Evolutionary conservation across 805 yeast species (phyloP), one percentile per base, ranked within the genome.

Genomic region (Maudiozyma pseudohumilis): DNA sequence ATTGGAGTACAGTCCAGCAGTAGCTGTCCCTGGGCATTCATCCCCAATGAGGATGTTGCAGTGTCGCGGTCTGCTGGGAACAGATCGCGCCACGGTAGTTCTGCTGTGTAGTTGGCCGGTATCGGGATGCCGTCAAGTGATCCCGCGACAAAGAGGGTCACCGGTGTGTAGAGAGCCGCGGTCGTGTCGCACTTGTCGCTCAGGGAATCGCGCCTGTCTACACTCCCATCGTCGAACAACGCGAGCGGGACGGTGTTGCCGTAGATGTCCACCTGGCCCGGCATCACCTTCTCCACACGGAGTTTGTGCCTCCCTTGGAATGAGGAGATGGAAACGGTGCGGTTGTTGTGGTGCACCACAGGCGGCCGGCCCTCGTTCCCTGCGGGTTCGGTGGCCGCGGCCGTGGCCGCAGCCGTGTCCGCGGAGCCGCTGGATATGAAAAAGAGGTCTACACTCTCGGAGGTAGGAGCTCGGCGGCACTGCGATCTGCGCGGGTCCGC

Each of bases 1-100:
- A 56, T 41, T 11, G 61, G 61, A 2, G 49, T 43, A 26, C 55
- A 44, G n/a, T 49, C 49, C 6, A 56, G 25, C 39, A 53, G 40
- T 17, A 57, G 33, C 42, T 55, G 57, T 16, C 44, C 24, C 12
- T 44, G 19, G n/a, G 20, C 23, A 34, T 55, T 57, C 19, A 39
- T 32, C 3, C 55, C 56, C 27, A 51, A 32, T 32, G 32, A 36
- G n/a, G 15, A 23, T 20, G 19, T 11, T 20, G 22, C 20, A 3
- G 16, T 13, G 8, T 12, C 4, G n/a, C 18, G 25, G 12, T 19
- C 32, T 6, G 12, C 18, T 3, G 13, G 13, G 30, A 34, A 33
- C 22, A 32, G 10, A 17, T 28, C 26, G n/a, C 23, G 16, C 2
- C n/a, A 27, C 26, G 21, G 31, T 20, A 38, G 13, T 4, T 33